Evolutionary conservation across 164 flowering plant species (phyloP).

Genomic region (Aristolochia californica): DNA sequence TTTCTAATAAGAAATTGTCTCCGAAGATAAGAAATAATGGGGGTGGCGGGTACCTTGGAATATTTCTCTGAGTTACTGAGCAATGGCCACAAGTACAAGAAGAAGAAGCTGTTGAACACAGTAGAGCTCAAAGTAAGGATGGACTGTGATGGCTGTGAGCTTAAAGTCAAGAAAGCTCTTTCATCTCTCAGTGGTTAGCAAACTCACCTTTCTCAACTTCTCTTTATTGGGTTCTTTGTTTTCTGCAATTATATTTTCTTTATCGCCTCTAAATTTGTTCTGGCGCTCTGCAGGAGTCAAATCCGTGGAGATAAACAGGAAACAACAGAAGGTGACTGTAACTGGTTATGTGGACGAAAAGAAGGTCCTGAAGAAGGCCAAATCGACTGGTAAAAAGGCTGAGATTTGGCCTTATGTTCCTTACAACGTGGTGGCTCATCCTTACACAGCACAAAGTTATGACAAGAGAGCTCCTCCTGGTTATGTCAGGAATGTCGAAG

Average conservation of each 20-base stretch:
- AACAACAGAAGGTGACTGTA: conserved; percentile 73
- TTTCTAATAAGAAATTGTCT: too few relatives aligned
- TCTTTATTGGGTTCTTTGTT: not conserved
- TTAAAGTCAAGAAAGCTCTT: conserved; percentile 52
- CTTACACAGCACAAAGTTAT: conserved; percentile 57
- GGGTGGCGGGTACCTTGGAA: conserved; percentile 61
- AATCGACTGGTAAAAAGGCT: conserved; percentile 54
- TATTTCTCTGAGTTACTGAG: conserved; percentile 44
- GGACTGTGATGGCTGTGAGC: conserved; percentile 89
- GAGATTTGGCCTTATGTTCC: conserved; percentile 92
- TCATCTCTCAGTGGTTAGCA: conserved; percentile 53
- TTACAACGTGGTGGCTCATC: conserved; percentile 49
- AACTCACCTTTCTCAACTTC: not conserved
- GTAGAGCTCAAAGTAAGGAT: conserved; percentile 72
- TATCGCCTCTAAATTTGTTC: not conserved
- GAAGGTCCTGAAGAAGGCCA: conserved; percentile 57
- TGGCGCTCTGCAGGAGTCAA: conserved; percentile 40
- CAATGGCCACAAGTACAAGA: conserved; percentile 25
- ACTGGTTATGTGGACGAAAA: conserved; percentile 58
- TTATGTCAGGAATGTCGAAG: conserved; percentile 40
- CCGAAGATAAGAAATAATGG: conserved; percentile 20
- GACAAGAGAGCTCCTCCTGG: conserved; percentile 91
- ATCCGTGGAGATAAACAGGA: conserved; percentile 63
- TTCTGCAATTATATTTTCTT: not conserved
- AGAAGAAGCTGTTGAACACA: conserved; percentile 46